A percentile compares a stretch with the other conserved stretches of the same genome.
Evolutionary conservation across 176 grass and related monocot species (phyloP).

Genomic region (Hsuehochloa calcarea): DNA sequence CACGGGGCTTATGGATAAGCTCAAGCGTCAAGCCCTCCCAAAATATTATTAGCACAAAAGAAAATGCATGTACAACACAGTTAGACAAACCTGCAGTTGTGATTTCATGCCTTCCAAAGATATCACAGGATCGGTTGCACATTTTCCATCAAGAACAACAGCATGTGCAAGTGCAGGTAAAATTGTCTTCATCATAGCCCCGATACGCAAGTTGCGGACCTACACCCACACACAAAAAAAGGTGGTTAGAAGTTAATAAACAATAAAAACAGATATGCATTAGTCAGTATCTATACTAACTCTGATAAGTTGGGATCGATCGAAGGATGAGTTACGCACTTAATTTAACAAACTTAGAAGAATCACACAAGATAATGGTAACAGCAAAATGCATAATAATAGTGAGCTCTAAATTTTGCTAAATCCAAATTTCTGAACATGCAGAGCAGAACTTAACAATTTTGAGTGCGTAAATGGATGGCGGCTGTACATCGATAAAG

Average conservation of each 20-base stretch:
- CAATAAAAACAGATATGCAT: slow-evolving; percentile 1
- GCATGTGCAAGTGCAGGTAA: slow-evolving; percentile 88
- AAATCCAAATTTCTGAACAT: neutral
- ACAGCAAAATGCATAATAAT: slow-evolving; percentile 18
- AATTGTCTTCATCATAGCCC: slow-evolving; percentile 97
- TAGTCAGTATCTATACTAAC: slow-evolving; percentile 19
- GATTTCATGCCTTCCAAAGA: slow-evolving; percentile 59
- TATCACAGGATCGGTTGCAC: slow-evolving; percentile 12
- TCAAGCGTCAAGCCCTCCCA: slow-evolving; percentile 16
- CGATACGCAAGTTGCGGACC: slow-evolving; percentile 90
- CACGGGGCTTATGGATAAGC: neutral
- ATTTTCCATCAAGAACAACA: slow-evolving; percentile 63
- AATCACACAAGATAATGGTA: slow-evolving; percentile 5
- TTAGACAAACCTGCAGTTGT: slow-evolving; percentile 72
- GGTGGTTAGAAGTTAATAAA: neutral
- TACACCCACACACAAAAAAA: slow-evolving; percentile 18
- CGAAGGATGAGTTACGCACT: neutral
- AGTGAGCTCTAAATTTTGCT: neutral
- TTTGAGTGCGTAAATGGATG: neutral
- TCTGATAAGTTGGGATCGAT: slow-evolving; percentile 18
- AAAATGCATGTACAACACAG: neutral
- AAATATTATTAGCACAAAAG: slow-evolving; percentile 22
- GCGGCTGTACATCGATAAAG: neutral
- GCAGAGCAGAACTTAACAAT: neutral
- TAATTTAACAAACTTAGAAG: slow-evolving; percentile 18